Evolutionary conservation across 495 filamentous ascomycete genomes (phyloP).

Genomic region (Tuber brumale): DNA sequence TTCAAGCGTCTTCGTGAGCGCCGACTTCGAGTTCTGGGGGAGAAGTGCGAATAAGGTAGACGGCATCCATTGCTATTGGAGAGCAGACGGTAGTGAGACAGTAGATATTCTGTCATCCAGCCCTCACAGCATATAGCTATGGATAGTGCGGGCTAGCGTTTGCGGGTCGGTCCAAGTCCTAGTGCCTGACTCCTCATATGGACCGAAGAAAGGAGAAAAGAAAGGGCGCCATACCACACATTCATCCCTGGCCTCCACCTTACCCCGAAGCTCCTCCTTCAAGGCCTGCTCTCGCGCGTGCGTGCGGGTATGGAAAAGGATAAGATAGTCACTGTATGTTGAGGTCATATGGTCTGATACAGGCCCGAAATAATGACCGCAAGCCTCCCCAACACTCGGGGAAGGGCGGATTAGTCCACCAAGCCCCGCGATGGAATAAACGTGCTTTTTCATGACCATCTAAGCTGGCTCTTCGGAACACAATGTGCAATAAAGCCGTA

Average conservation of each 20-base stretch:
- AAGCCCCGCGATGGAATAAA: not conserved
- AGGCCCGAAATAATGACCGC: not conserved
- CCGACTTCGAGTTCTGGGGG: not conserved
- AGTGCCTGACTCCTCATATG: not conserved
- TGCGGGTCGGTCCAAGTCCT: not conserved
- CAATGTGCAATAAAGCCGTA: not conserved
- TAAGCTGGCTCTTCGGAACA: not conserved
- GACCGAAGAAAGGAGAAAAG: not conserved
- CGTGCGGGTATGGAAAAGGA: not conserved
- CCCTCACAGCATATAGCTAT: not conserved
- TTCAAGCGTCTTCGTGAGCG: not conserved
- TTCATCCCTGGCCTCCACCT: not conserved
- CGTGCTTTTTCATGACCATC: not conserved
- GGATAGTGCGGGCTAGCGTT: not conserved
- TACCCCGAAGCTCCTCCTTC: not conserved
- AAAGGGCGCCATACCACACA: not conserved
- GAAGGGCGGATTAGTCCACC: not conserved
- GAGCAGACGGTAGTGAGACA: not conserved
- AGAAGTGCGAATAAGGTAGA: not conserved
- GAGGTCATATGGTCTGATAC: not conserved
- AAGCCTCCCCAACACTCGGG: not conserved
- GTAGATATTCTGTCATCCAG: not conserved
- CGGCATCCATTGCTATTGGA: not conserved
- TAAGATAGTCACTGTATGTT: not conserved
- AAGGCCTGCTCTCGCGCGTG: not conserved